Evolutionary conservation across 2,329 filamentous ascomycete genomes (phyloP).

Genomic region (Periconia sp.): DNA sequence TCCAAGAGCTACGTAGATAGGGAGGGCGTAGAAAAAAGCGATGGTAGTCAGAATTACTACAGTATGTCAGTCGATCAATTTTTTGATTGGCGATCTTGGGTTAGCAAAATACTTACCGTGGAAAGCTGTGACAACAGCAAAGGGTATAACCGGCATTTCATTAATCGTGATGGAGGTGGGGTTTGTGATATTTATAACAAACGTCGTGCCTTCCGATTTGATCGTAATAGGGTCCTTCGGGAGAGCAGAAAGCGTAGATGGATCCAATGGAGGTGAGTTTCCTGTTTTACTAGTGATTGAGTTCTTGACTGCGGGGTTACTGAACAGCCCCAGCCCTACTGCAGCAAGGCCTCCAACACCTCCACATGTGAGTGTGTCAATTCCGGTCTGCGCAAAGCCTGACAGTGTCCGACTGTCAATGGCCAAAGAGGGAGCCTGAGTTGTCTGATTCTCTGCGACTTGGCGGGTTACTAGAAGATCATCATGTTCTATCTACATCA

Average conservation of each 20-base stretch:
- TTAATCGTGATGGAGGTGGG: conserved; percentile 21
- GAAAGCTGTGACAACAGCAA: conserved; percentile 22
- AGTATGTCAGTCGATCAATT: not conserved
- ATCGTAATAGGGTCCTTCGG: conserved; percentile 26
- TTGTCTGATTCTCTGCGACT: conserved; percentile 5
- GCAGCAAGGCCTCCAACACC: conserved; percentile 30
- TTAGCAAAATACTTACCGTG: conserved; percentile 17
- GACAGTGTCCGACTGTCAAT: conserved; percentile 23
- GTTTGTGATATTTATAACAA: conserved; percentile 20
- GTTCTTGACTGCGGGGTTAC: conserved; percentile 13
- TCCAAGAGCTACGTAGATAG: conserved; percentile 27
- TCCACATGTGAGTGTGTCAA: conserved; percentile 25
- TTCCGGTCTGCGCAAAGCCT: conserved; percentile 15
- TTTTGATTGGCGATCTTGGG: not conserved
- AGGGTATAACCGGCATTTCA: conserved; percentile 16
- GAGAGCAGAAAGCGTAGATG: conserved; percentile 14
- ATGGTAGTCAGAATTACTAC: conserved; percentile 22
- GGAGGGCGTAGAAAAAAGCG: conserved; percentile 28
- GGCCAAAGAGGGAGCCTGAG: conserved; percentile 11
- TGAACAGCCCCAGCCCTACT: conserved; percentile 18
- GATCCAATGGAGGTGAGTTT: conserved; percentile 15
- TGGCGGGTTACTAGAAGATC: conserved; percentile 7
- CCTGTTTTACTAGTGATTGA: conserved; percentile 3
- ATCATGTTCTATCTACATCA: not conserved
- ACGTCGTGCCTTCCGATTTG: conserved; percentile 26